Conservation (phyloP, 192 early-diverging fungal species). For the Mortierella antarctica region DNA sequence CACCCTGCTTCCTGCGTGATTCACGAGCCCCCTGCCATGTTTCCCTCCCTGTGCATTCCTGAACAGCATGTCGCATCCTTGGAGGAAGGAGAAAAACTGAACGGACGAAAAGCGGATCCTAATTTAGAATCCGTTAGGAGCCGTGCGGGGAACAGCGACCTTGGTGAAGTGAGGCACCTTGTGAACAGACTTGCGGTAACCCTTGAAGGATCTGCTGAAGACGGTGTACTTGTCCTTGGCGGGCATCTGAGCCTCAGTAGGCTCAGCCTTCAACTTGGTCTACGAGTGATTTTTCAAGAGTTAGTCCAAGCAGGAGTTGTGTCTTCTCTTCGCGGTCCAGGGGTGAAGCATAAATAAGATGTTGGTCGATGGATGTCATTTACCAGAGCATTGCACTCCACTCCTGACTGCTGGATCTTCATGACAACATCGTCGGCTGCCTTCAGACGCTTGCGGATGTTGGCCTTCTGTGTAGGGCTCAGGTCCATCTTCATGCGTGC, state of each 20-base stretch:
- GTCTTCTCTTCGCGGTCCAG: too few relatives aligned
- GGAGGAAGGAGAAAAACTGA: too few relatives aligned
- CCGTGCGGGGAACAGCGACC: slow-evolving; percentile 73
- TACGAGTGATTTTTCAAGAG: neutral
- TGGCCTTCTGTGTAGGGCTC: slow-evolving; percentile 84
- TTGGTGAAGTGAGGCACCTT: slow-evolving; percentile 90
- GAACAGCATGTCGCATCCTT: too few relatives aligned
- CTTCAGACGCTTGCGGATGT: slow-evolving; percentile 86
- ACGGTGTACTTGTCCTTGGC: slow-evolving; percentile 87
- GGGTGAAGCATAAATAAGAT: too few relatives aligned
- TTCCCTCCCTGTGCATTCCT: too few relatives aligned
- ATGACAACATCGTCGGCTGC: slow-evolving; percentile 83
- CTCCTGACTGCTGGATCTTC: slow-evolving; percentile 74
- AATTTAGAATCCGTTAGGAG: slow-evolving; percentile 74
- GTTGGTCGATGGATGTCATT: too few relatives aligned
- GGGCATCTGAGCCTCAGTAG: slow-evolving; percentile 77
- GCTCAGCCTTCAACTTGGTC: slow-evolving; percentile 66
- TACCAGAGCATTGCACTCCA: slow-evolving; percentile 79
- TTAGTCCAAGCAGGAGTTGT: neutral
- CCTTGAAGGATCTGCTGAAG: slow-evolving; percentile 76
- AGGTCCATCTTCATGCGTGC: slow-evolving; percentile 60
- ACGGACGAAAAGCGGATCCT: neutral
- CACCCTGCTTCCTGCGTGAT: too few relatives aligned
- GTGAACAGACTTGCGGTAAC: slow-evolving; percentile 84
- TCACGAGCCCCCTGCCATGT: neutral